These are phyloP conservation scores for Casaregolazyma lundiana DNA, from an alignment of 1,139 yeast species.

Conservation along the genomic window DNA sequence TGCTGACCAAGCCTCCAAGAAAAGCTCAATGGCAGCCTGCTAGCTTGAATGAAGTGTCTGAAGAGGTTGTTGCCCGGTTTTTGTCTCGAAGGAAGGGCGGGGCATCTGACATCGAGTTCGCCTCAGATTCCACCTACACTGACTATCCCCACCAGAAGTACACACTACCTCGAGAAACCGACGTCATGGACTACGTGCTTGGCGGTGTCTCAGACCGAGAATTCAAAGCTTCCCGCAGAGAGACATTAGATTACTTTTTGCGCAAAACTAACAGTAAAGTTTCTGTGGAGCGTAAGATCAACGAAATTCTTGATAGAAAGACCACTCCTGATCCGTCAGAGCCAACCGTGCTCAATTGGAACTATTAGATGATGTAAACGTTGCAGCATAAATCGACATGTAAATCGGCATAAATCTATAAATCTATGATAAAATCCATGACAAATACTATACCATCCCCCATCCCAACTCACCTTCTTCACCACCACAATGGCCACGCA, in stretches of 20 bases:
- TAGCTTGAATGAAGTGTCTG: conserved; percentile 32
- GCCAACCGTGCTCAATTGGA: conserved; percentile 59
- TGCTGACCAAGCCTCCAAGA: conserved; percentile 56
- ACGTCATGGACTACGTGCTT: conserved; percentile 53
- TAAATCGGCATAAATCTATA: too few species aligned
- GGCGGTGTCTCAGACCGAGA: conserved; percentile 64
- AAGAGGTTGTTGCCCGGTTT: conserved; percentile 26
- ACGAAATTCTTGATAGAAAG: conserved; percentile 52
- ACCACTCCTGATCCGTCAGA: conserved; percentile 57
- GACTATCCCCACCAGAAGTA: conserved; percentile 63
- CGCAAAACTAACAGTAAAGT: conserved; percentile 48
- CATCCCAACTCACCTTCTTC: background rate
- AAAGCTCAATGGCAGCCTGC: conserved; percentile 51
- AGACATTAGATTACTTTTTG: conserved; percentile 59
- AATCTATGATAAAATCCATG: too few species aligned
- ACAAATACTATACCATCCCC: too few species aligned
- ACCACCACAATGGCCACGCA: conserved; percentile 3
- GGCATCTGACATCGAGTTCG: conserved; percentile 35
- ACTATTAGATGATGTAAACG: conserved; percentile 28
- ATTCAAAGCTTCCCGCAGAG: conserved; percentile 62
- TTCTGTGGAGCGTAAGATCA: conserved; percentile 60
- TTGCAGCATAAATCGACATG: background rate
- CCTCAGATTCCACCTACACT: conserved; percentile 45
- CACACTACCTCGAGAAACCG: conserved; percentile 72
- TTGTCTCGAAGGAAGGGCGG: conserved; percentile 27